Percentiles rank a stretch among this genome's conserved stretches.
Evolutionary conservation across 2,329 filamentous ascomycete genomes (phyloP).

Genomic region (Rachicladosporium sp.): DNA sequence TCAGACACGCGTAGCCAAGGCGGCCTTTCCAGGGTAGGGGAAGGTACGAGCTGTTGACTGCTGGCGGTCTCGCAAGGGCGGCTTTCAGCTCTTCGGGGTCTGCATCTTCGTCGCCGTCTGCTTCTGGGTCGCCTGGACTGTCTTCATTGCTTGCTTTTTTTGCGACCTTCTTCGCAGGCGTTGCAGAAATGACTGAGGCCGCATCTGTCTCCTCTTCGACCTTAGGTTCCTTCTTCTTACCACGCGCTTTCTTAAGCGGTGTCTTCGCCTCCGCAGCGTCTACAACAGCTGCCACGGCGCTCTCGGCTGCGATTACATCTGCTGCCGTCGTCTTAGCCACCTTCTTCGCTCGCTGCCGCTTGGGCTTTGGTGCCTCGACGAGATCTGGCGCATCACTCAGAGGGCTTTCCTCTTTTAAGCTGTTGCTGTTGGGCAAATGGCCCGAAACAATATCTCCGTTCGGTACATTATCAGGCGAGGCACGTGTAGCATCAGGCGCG

Average conservation of each 20-base stretch:
- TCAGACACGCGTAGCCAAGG: constrained; percentile 82
- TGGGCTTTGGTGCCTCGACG: constrained; percentile 13
- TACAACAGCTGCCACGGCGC: constrained; percentile 6
- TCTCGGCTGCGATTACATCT: constrained; percentile 9
- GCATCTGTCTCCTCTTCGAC: constrained; percentile 6
- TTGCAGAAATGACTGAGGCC: constrained; percentile 4
- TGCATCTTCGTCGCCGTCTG: constrained; percentile 35
- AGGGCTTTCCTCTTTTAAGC: constrained; percentile 17
- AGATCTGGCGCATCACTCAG: constrained; percentile 25
- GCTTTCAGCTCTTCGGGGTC: constrained; percentile 47
- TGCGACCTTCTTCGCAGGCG: constrained; percentile 13
- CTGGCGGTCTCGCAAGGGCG: constrained; percentile 52
- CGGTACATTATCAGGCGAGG: constrained; percentile 31
- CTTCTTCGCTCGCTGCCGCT: constrained; percentile 13
- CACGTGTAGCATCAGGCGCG: constrained; percentile 28
- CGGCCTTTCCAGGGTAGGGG: constrained; percentile 85
- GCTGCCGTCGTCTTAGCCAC: constrained; percentile 10
- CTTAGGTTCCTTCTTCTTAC: constrained; percentile 7
- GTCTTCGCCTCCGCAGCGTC: constrained; percentile 6
- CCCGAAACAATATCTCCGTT: constrained; percentile 20
- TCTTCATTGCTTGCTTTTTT: constrained; percentile 13
- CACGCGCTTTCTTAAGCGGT: constrained; percentile 7
- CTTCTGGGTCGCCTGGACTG: constrained; percentile 37
- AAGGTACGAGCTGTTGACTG: constrained; percentile 70
- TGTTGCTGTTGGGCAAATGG: constrained; percentile 12